Evolutionary conservation across 331 rosid species (phyloP).

Genomic region (Arachis monticola): DNA sequence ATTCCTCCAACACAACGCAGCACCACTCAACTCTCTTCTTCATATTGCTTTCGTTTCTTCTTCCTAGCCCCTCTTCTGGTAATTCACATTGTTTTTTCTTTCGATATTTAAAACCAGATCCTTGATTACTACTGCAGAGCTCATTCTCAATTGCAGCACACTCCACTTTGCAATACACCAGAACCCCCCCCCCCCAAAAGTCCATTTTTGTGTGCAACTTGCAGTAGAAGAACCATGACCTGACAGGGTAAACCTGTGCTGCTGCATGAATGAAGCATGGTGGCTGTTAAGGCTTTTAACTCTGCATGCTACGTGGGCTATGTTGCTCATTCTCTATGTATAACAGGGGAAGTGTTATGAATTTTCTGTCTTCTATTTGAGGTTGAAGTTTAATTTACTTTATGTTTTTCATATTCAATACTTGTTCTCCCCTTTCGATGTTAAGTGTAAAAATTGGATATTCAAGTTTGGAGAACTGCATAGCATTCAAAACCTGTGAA

Average conservation of each 20-base stretch:
- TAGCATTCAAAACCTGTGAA: conserved; percentile 44
- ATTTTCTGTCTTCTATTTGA: conserved; percentile 46
- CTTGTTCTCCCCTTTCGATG: conserved; percentile 39
- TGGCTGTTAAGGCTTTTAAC: conserved; percentile 7
- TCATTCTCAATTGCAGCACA: conserved; percentile 2
- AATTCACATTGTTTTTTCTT: background rate
- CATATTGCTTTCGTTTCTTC: background rate
- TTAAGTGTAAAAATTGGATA: conserved; percentile 56
- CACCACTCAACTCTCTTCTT: conserved; percentile 18
- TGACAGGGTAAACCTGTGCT: conserved; percentile 28
- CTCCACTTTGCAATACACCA: background rate
- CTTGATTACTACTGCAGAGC: background rate
- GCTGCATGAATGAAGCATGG: conserved; percentile 34
- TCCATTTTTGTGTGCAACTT: conserved; percentile 50
- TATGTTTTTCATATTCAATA: conserved; percentile 39
- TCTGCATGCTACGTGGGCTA: conserved; percentile 23
- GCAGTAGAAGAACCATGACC: conserved; percentile 65
- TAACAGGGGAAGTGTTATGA: conserved; percentile 17
- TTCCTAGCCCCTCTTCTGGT: background rate
- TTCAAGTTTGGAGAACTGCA: conserved; percentile 50
- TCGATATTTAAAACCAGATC: background rate
- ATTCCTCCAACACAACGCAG: conserved; percentile 8
- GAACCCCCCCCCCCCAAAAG: background rate
- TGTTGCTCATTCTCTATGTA: conserved; percentile 30
- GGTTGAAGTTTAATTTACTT: conserved; percentile 38